Evolutionary conservation across 2,329 filamentous ascomycete genomes (phyloP).

Genomic region (Whalleya microplaca): DNA sequence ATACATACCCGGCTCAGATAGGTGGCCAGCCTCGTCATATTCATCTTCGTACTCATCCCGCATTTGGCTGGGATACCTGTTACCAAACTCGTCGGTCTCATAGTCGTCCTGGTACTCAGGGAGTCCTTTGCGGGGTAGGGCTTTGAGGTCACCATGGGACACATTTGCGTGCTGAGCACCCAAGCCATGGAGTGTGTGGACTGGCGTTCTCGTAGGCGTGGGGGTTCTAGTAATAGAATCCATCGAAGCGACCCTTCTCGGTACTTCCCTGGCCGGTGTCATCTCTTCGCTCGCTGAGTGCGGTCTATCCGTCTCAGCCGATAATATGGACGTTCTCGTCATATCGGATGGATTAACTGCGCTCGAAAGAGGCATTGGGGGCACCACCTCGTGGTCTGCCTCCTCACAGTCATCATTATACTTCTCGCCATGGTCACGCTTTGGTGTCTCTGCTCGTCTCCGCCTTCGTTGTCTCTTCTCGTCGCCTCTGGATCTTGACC

Average conservation of each 20-base stretch:
- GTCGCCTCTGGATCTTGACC: conserved; percentile 46
- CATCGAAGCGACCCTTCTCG: conserved; percentile 63
- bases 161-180: conserved; percentile 70
- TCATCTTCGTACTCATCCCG: conserved; percentile 45
- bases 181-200: conserved; percentile 59
- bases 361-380: conserved; percentile 87
- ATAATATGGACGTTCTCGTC: conserved; percentile 84
- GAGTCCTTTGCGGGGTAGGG: conserved; percentile 53
- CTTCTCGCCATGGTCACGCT: conserved; percentile 50
- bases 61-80: conserved; percentile 42
- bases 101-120: conserved; percentile 49
- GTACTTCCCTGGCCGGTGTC: conserved; percentile 66
- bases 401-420: conserved; percentile 57
- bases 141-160: conserved; percentile 61
- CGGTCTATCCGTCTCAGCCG: conserved; percentile 76
- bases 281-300: conserved; percentile 67
- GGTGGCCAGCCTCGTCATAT: conserved; percentile 48
- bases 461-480: conserved; percentile 58
- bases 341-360: conserved; percentile 85
- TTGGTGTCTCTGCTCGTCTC: conserved; percentile 54
- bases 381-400: conserved; percentile 59
- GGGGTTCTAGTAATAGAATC: conserved; percentile 58
- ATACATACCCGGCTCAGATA: conserved; percentile 39
- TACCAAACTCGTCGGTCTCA: conserved; percentile 51
- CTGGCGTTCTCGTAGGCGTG: conserved; percentile 60